Evolutionary conservation across 805 yeast genomes (phyloP), one percentile per base, ranked within the genome.

Genomic region (Candida yuanshanica): DNA sequence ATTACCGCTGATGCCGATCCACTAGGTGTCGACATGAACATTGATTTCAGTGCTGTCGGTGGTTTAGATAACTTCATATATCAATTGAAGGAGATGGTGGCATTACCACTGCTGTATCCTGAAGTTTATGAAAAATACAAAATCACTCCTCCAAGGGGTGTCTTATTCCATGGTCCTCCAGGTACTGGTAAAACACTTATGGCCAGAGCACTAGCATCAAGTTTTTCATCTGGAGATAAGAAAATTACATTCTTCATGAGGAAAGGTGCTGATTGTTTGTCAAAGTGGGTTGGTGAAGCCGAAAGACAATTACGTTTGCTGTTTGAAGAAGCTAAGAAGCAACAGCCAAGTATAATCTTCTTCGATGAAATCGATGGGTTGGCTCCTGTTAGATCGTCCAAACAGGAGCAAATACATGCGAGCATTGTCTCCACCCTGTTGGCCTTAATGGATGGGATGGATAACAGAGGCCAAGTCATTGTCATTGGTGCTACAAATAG

Each of bases 201-300:
- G 96, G 99, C 99, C 0, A 69, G 99, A 45, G 99, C 99, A 0
- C 68, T 93, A 38, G 99, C 99, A 2, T 93, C 98, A 0, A 85
- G 95, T 49, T 89, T 96, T 53, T 85, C 96, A 0, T 78, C 95
- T 0, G 81, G 85, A 14, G 81, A 81, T 12, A 71, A 83, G 46
- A 91, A 93, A 51, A 89, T 93, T 43, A 89, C 99, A 0, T 93
- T 93, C 56, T 93, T 89, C 64, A 93, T 93, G 99, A 70, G 99
- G 47, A 93, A 93, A 60, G 99, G 99, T 49, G 98, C 99, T 0
- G 99, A 93, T 61, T 85, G 95, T 58, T 68, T 93, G 52, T 86
- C 96, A 35, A 93, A 93, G 66, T 93, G 99, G 99, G 98, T 93
- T 4, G 99, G 99, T 55, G 99, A 93, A 63, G 98, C 98, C 6